phyloP scores from a whole-genome alignment of 176 grass and related monocot genomes.

The Hsuehochloa calcarea region DNA sequence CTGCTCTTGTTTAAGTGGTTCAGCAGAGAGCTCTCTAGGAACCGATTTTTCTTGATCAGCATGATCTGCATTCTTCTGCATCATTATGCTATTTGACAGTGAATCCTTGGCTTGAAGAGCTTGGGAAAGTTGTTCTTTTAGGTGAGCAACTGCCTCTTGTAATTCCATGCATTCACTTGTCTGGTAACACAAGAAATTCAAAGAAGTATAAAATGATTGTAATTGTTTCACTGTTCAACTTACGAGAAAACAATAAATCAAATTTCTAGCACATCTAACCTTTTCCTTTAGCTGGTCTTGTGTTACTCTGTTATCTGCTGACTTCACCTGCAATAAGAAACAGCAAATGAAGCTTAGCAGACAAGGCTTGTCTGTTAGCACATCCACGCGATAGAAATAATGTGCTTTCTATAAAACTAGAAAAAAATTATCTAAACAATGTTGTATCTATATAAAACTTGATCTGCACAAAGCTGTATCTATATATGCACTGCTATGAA shows the following conservation, averaged over 20 bases:
- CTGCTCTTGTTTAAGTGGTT: conserved; percentile 43
- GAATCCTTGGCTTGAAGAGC: conserved; percentile 60
- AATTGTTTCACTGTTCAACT: conserved; percentile 18
- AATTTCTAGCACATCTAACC: conserved; percentile 43
- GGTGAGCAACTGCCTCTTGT: conserved; percentile 60
- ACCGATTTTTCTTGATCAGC: conserved; percentile 47
- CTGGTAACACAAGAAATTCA: conserved; percentile 45
- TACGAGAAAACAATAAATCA: neutral
- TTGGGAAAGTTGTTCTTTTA: conserved; percentile 74
- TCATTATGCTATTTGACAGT: conserved; percentile 36
- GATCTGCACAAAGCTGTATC: neutral
- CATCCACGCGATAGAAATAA: neutral
- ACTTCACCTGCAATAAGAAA: conserved; percentile 76
- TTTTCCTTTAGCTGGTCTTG: conserved; percentile 93
- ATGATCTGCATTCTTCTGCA: conserved; percentile 36
- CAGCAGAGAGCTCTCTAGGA: conserved; percentile 36
- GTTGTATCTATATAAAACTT: neutral
- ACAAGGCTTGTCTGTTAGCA: neutral
- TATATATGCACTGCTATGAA: too few relatives aligned
- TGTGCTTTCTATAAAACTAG: neutral
- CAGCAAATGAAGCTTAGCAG: conserved; percentile 14
- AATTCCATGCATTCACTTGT: conserved; percentile 75
- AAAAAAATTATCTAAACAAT: conserved; percentile 3
- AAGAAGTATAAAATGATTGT: conserved; percentile 8
- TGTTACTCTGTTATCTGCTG: conserved; percentile 96